These are phyloP conservation scores for Periconia macrospinosa DNA, from an alignment of 2,329 filamentous ascomycete genomes.

Conservation along the genomic window DNA sequence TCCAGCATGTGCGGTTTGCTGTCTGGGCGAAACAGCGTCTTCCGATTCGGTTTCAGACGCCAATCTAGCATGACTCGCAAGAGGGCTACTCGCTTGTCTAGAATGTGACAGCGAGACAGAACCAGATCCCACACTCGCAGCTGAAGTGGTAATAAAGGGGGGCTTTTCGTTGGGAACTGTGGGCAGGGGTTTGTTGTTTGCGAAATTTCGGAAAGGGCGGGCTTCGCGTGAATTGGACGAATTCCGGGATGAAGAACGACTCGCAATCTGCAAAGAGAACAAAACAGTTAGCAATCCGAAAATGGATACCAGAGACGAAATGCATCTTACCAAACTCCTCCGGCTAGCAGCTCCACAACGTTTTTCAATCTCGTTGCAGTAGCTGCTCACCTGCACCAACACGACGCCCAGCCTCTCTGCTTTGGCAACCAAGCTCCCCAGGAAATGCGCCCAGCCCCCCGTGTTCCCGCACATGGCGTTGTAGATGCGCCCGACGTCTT, in stretches of 20 bases:
- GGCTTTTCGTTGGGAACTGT: slow-evolving; percentile 33
- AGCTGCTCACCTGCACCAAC: slow-evolving; percentile 71
- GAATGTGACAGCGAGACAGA: not conserved
- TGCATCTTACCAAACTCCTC: slow-evolving; percentile 66
- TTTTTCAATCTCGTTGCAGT: slow-evolving; percentile 83
- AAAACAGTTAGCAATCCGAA: slow-evolving; percentile 5
- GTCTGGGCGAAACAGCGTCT: slow-evolving; percentile 17
- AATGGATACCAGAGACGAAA: not conserved
- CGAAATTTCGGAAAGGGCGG: slow-evolving; percentile 35
- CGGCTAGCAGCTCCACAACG: slow-evolving; percentile 82
- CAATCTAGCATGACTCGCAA: slow-evolving; percentile 12
- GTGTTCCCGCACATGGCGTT: slow-evolving; percentile 91
- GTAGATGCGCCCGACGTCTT: slow-evolving; percentile 72
- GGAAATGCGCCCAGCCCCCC: slow-evolving; percentile 83
- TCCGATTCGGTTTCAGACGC: slow-evolving; percentile 21
- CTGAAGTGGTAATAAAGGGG: slow-evolving; percentile 20
- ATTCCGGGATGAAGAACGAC: slow-evolving; percentile 41
- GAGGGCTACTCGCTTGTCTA: slow-evolving; percentile 2
- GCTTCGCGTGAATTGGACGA: slow-evolving; percentile 39
- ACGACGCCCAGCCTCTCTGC: slow-evolving; percentile 70
- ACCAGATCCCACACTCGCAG: slow-evolving; percentile 14
- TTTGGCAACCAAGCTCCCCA: slow-evolving; percentile 74
- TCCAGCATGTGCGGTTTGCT: slow-evolving; percentile 6
- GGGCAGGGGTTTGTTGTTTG: slow-evolving; percentile 41
- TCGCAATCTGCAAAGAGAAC: slow-evolving; percentile 33